Evolutionary conservation across 805 yeast species (phyloP), one percentile per base, ranked within the genome.

Genomic region (Candida quercuum): DNA sequence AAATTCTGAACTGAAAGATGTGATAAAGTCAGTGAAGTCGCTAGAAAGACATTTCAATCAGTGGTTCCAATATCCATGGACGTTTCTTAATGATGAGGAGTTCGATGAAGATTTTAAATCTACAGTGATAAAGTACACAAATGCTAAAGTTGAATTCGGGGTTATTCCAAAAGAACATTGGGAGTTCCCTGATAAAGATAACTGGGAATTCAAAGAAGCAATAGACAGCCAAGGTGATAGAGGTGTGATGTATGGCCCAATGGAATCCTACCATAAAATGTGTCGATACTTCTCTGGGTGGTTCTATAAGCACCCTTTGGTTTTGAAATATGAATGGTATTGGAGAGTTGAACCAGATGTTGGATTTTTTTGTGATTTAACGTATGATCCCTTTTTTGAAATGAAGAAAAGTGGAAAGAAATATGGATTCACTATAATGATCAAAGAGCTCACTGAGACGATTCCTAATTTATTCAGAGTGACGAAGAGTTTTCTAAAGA

Each of bases 281-380:
- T 91, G 98, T 57, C 71, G 96, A n/a, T 89, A 81, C 57, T 86
- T 85, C 55, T 78, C 94, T 0, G 95, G 96, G 1, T 68, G 69
- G 40, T 91, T 91, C 54, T 86, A 76, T 63, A 75, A 80, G 42
- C 96, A 91, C 58, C 84, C 83, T 6, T 55, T 86, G 44, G 81
- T 91, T 30, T 60, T 61, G 35, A 71, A 77, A 42, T 71, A 78
- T 39, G 87, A 88, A 43, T 91, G 96, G 94, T 91, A 88, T 62
- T 89, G 97, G 96, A 71, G 98, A 39, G 87, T 93, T 11, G 99
- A 93, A 59, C 98, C 98, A 3, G 83, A 83, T 46, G 93, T 91
- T 28, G 81, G 85, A 47, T 87, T 86, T 55, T 87, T 71, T 57
- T 91, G 99, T 61, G 97, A 91, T 58, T 60, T 88, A 38, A 82